Conservation (phyloP, 257 asterid species). For the Solanum pimpinellifolium region DNA sequence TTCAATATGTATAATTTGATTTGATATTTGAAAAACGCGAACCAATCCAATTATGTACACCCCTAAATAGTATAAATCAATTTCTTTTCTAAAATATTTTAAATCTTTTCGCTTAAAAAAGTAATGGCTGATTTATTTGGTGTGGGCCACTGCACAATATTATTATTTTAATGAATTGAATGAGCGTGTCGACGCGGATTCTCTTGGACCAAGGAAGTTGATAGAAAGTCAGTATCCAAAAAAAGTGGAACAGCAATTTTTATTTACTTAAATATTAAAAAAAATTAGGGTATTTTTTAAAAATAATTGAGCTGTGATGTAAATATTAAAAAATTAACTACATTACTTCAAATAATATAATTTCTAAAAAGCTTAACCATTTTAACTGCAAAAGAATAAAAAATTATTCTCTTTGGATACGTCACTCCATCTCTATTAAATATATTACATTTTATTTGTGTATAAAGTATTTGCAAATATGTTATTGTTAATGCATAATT, state of each 20-base stretch:
- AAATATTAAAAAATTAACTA: too few relatives aligned
- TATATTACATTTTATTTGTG: too few relatives aligned
- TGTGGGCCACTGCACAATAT: too few relatives aligned
- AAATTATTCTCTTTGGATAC: not conserved
- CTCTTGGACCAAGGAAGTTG: not conserved
- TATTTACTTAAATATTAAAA: not conserved
- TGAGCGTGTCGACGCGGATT: not conserved
- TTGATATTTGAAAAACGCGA: rapidly evolving
- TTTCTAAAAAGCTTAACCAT: not conserved
- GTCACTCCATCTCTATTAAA: not conserved
- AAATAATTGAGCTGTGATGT: not conserved
- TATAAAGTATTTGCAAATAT: too few relatives aligned
- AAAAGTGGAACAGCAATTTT: not conserved
- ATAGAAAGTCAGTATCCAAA: not conserved
- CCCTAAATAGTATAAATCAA: too few relatives aligned
- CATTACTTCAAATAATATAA: too few relatives aligned
- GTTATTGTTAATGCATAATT: not conserved
- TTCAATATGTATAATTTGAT: rapidly evolving
- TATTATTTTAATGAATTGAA: too few relatives aligned
- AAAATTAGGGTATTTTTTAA: too few relatives aligned
- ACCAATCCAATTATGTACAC: too few relatives aligned
- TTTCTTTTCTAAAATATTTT: too few relatives aligned
- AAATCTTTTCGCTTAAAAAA: too few relatives aligned
- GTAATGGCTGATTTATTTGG: too few relatives aligned
- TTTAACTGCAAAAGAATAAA: not conserved